These are phyloP conservation scores for Phytophthora ohioensis DNA, from an alignment of 352 stramenopile genomes.

Conservation along the genomic window DNA sequence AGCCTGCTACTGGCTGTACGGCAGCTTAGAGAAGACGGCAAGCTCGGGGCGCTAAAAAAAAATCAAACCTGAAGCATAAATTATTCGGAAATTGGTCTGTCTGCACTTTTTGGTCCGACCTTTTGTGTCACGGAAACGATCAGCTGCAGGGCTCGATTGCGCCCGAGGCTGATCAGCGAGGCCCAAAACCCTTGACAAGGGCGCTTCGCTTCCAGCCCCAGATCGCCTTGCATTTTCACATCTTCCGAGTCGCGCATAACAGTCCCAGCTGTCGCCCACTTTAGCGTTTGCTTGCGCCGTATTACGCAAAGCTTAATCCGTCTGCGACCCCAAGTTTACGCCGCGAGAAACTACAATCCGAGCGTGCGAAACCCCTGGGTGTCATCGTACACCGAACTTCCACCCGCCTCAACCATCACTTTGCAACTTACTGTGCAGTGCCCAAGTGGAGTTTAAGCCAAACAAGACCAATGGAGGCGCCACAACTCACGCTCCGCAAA, in stretches of 20 bases:
- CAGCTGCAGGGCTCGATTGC: slow-evolving; percentile 2
- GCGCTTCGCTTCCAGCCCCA: background rate
- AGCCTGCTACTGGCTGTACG: too few relatives aligned
- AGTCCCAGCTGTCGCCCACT: slow-evolving; percentile 5
- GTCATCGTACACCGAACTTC: background rate
- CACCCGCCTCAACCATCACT: slow-evolving; percentile 7
- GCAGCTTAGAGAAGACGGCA: too few relatives aligned
- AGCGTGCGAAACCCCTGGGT: slow-evolving; percentile 20
- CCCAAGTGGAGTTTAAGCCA: slow-evolving; percentile 4
- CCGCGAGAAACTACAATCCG: background rate
- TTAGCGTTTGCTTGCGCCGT: slow-evolving; percentile 7
- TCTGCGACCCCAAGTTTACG: slow-evolving; percentile 16
- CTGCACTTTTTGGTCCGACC: slow-evolving; percentile 15
- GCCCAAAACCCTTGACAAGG: background rate
- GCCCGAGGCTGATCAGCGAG: background rate
- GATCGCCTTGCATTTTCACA: slow-evolving; percentile 15
- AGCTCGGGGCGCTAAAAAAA: background rate
- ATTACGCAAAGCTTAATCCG: slow-evolving; percentile 18
- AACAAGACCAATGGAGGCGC: slow-evolving; percentile 13
- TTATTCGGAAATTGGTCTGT: background rate
- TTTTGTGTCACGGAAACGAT: slow-evolving; percentile 10
- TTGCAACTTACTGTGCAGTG: slow-evolving; percentile 17
- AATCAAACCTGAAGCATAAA: slow-evolving; percentile 2
- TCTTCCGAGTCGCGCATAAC: slow-evolving; percentile 9
- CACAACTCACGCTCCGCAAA: slow-evolving; percentile 28